These are phyloP conservation scores for Escovopsis sp. DNA, from an alignment of 2,329 filamentous ascomycete species.

Conservation along the genomic window DNA sequence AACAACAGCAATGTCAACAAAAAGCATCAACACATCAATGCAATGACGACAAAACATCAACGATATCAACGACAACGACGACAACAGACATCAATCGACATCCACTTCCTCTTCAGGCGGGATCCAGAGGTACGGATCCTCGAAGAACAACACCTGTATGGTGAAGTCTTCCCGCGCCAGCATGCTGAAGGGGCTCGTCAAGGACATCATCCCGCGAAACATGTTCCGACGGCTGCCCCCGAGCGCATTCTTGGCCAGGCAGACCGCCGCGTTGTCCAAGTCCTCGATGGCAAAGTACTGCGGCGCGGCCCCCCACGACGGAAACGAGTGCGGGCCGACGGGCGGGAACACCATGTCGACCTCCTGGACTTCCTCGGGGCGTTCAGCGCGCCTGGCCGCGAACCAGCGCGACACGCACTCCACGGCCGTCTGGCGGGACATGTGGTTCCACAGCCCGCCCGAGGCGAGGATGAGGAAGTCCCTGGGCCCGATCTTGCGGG, in stretches of 20 bases:
- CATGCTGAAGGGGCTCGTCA: conserved; percentile 55
- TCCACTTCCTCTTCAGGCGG: too few species aligned
- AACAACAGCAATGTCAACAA: too few species aligned
- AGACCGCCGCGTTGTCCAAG: conserved; percentile 61
- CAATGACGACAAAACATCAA: too few species aligned
- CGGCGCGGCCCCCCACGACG: conserved; percentile 13
- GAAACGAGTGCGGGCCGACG: conserved; percentile 10
- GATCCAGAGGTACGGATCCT: conserved; percentile 4
- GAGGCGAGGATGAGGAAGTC: conserved; percentile 9
- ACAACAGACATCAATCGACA: too few species aligned
- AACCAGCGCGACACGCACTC: conserved; percentile 7
- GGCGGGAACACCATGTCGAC: conserved; percentile 4
- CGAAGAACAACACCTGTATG: conserved; percentile 63
- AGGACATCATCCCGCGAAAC: conserved; percentile 57
- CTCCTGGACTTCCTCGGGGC: conserved; percentile 2
- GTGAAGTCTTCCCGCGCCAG: conserved; percentile 59
- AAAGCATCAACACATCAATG: too few species aligned
- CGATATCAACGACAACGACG: too few species aligned
- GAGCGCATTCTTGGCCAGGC: conserved; percentile 66
- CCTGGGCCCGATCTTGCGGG: not conserved
- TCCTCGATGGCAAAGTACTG: conserved; percentile 63
- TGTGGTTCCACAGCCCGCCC: conserved; percentile 7
- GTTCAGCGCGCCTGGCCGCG: conserved; percentile 5
- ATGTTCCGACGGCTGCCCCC: conserved; percentile 63
- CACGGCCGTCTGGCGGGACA: conserved; percentile 6